A percentile compares a stretch with the other conserved stretches of the same genome.
phyloP scores from a whole-genome alignment of 2,329 filamentous ascomycete species.

The Nectriaceae sp. region DNA sequence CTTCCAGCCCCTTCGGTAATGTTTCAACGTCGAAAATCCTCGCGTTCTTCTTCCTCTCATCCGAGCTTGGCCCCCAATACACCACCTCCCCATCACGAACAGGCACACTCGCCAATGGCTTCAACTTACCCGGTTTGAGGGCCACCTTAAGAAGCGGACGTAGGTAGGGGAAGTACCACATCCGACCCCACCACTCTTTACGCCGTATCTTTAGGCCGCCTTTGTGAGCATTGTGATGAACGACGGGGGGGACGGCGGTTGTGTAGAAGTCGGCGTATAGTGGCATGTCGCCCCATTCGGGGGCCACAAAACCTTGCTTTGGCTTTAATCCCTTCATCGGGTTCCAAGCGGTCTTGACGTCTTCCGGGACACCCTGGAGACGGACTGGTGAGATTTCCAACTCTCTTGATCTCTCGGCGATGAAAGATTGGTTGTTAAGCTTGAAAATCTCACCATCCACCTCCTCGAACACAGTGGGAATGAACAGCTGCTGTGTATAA shows the following conservation, averaged over 20 bases:
- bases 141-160: slow-evolving; percentile 22
- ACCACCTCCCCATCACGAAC: not conserved
- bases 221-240: slow-evolving; percentile 24
- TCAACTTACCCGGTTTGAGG: not conserved
- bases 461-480: slow-evolving; percentile 22
- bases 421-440: slow-evolving; percentile 12
- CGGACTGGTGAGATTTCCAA: slow-evolving; percentile 5
- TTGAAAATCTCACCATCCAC: slow-evolving; percentile 18
- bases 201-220: slow-evolving; percentile 14
- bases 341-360: slow-evolving; percentile 9
- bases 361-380: slow-evolving; percentile 10
- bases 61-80: slow-evolving; percentile 3
- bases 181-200: slow-evolving; percentile 19
- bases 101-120: not conserved
- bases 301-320: not conserved
- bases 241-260: slow-evolving; percentile 14
- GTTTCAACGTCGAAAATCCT: not conserved
- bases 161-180: slow-evolving; percentile 26
- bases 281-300: slow-evolving; percentile 4
- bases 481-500: slow-evolving; percentile 18
- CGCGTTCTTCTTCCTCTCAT: slow-evolving; percentile 2
- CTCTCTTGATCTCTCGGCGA: slow-evolving; percentile 7
- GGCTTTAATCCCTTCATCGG: slow-evolving; percentile 1
- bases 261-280: slow-evolving; percentile 22
- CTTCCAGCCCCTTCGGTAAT: not conserved